Conservation (phyloP, 1,284 basidiomycete species). For the Uromyces viciae-fabae region DNA sequence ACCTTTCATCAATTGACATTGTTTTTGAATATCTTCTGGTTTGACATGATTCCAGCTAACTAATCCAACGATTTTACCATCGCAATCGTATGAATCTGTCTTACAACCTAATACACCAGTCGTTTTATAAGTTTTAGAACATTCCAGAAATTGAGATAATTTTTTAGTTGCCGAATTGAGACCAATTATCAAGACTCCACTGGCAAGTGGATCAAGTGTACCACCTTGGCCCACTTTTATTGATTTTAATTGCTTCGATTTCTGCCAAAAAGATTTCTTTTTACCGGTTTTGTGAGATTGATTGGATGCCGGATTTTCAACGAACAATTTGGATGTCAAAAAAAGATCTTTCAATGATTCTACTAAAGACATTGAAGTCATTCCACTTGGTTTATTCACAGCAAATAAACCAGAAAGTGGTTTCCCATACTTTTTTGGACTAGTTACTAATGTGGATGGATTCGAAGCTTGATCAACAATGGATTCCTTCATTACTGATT, state of each 20-base stretch:
- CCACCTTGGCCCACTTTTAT: constrained; percentile 88
- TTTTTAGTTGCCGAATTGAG: constrained; percentile 87
- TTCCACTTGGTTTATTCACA: constrained; percentile 77
- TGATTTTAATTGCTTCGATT: constrained; percentile 30
- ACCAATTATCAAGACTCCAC: constrained; percentile 86
- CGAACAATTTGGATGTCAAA: constrained; percentile 73
- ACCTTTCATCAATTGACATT: constrained; percentile 75
- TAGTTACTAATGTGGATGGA: too few species aligned
- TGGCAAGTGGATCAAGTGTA: constrained; percentile 94
- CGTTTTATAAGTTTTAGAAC: constrained; percentile 90
- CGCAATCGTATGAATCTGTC: constrained; percentile 89
- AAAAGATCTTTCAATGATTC: constrained; percentile 80
- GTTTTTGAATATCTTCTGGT: constrained; percentile 67
- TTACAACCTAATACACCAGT: constrained; percentile 88
- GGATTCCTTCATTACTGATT: too few species aligned
- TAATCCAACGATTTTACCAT: constrained; percentile 71
- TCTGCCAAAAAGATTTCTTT: constrained; percentile 48
- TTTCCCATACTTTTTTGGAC: too few species aligned
- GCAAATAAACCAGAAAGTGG: constrained; percentile 78
- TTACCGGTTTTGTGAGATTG: constrained; percentile 22
- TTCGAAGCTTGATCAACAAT: too few species aligned
- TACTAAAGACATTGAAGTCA: constrained; percentile 83
- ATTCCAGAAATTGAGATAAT: constrained; percentile 77
- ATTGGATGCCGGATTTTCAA: constrained; percentile 50
- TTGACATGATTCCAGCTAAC: constrained; percentile 82